Base-by-base conservation (phyloP, 305 asterid species). In the Plantago rigida region DNA sequence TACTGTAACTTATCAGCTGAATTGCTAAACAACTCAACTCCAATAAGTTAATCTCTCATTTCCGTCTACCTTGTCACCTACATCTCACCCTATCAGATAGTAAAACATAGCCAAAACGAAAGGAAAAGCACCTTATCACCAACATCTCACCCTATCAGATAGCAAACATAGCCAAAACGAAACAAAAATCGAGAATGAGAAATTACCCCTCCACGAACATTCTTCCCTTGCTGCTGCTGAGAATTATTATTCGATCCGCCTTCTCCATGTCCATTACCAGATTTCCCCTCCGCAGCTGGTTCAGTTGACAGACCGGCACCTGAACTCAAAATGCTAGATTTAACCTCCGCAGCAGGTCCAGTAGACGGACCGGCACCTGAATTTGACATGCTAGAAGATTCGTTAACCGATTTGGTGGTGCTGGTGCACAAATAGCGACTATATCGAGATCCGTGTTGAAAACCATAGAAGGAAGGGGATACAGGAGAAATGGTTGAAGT, bases 131-230 rank as follows among this genome's bases (percentile, higher is more conserved):
- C 46, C 46, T 41, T 9, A 41, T 41, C 46, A 41, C 46, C 46
- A 9, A 41, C 42, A 41, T 41, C 12, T 41, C 46, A 41, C 12
- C 46, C 46, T 41, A 41, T 9, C 46, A 41, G 46, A 11, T 9
- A 41, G 12, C 10, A 41, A 41, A 9, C 46, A 41, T 11, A 41
- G 46, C 46, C 10, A 9, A 41, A 24, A 10, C 2, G 12, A 51
- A 51, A 51, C 13, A 1, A 51, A 22, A 22, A 13, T 8, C 9
- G 7, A 10, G 8, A 54, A n/a, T 28, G 44, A 6, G 3, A 26
- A 66, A 53, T 69, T 77, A 85, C 97, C 81, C 93, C 86, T 73
- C 94, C 89, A 51, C 95, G 82, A 55, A 82, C 56, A 66, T 89
- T 62, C 69, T 83, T 85, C 63, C 87, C 95, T 67, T 83, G 78